Conservation (phyloP, 805 yeast species). For the Kazachstania psychrophila region DNA sequence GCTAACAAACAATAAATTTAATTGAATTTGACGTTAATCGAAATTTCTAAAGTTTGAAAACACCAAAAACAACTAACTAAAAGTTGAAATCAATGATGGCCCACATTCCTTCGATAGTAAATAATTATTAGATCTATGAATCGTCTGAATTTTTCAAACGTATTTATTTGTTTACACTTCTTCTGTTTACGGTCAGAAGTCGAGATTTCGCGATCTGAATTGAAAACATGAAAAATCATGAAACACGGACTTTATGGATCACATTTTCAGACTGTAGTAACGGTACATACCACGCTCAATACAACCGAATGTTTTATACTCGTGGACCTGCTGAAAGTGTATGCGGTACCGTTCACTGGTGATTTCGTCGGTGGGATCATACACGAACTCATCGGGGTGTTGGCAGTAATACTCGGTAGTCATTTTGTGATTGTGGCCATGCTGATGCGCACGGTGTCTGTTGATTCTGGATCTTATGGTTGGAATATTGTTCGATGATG, state of each 20-base stretch:
- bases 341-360: slow-evolving; percentile 21
- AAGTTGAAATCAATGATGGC: too few relatives aligned
- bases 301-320: slow-evolving; percentile 35
- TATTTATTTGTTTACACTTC: not conserved
- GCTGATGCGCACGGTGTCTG: not conserved
- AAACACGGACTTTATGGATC: not conserved
- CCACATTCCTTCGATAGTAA: too few relatives aligned
- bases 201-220: not conserved
- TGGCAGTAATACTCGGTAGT: slow-evolving; percentile 11
- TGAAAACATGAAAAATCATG: not conserved
- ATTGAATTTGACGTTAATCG: too few relatives aligned
- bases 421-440: not conserved
- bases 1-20: too few relatives aligned
- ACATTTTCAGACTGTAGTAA: slow-evolving; percentile 35
- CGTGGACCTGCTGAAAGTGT: slow-evolving; percentile 27
- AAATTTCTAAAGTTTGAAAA: too few relatives aligned
- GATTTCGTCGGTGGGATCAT: slow-evolving; percentile 20
- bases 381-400: slow-evolving; percentile 21
- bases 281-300: slow-evolving; percentile 38
- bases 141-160: not conserved
- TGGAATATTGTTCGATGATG: too few relatives aligned
- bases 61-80: too few relatives aligned
- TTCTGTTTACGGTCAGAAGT: too few relatives aligned
- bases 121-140: too few relatives aligned
- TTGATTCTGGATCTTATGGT: too few relatives aligned